Evolutionary conservation across 495 filamentous ascomycete genomes (phyloP).

Genomic region (Penicillium goetzii): DNA sequence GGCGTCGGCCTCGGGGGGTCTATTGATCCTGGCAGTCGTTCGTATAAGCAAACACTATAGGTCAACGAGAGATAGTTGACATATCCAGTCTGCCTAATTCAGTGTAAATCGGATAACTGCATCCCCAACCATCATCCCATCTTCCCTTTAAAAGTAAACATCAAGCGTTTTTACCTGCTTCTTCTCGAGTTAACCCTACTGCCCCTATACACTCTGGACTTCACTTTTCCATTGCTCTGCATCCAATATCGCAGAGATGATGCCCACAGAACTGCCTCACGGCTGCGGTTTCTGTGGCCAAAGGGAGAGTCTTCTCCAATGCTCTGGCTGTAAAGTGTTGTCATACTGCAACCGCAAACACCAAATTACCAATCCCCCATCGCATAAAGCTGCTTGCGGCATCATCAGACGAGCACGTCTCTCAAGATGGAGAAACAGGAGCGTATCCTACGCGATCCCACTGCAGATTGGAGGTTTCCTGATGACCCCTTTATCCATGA

Average conservation of each 20-base stretch:
- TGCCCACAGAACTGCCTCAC: conserved; percentile 1
- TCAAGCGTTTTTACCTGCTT: neutral
- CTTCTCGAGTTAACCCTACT: neutral
- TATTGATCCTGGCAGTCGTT: neutral
- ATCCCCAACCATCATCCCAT: neutral
- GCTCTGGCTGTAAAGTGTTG: conserved; percentile 47
- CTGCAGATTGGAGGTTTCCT: conserved; percentile 24
- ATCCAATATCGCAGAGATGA: neutral
- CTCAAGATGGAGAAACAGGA: conserved; percentile 37
- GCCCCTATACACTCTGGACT: no score
- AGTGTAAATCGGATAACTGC: no score
- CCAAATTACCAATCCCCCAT: conserved; percentile 40
- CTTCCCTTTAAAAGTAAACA: neutral
- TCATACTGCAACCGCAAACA: conserved; percentile 53
- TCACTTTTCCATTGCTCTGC: neutral
- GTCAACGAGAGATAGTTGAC: neutral
- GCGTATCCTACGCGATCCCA: conserved; percentile 34
- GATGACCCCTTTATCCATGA: conserved; percentile 39
- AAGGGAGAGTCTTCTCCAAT: conserved; percentile 32
- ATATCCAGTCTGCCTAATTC: neutral
- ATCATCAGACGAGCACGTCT: conserved; percentile 31
- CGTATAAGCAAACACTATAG: neutral
- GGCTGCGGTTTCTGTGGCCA: conserved; percentile 27
- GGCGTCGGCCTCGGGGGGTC: neutral
- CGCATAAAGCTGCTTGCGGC: conserved; percentile 50